Conservation (phyloP, 129 eudicot species). For the Centaurea solstitialis region DNA sequence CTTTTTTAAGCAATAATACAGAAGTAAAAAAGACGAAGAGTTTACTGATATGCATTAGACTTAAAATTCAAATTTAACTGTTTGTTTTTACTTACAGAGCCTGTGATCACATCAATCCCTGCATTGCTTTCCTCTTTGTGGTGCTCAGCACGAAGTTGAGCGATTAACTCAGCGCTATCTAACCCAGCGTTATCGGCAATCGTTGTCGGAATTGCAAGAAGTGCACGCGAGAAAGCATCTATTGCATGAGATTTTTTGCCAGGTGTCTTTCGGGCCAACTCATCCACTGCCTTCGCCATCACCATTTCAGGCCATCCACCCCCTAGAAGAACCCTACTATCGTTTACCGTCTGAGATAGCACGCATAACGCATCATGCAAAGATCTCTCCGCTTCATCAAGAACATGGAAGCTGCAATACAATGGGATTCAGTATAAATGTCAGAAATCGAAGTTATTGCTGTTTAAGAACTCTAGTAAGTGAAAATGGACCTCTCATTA, state of each 20-base stretch:
- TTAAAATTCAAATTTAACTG: background rate
- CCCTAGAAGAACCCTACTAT: constrained; percentile 88
- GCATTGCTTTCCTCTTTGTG: constrained; percentile 76
- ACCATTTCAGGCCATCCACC: constrained; percentile 99
- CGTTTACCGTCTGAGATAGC: constrained; percentile 89
- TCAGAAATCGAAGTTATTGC: background rate
- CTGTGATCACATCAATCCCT: constrained; percentile 96
- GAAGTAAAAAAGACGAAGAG: background rate
- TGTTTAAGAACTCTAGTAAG: too few relatives aligned
- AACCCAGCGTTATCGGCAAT: constrained; percentile 98
- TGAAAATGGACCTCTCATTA: too few relatives aligned
- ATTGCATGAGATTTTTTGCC: constrained; percentile 96
- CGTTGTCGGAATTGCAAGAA: constrained; percentile 84
- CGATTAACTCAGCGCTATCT: constrained; percentile 90
- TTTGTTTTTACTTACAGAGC: constrained; percentile 62
- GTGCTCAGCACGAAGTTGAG: constrained; percentile 98
- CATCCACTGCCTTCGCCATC: constrained; percentile 97
- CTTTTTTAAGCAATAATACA: too few relatives aligned
- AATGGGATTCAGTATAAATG: too few relatives aligned
- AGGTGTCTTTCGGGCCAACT: constrained; percentile 90
- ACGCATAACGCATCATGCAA: constrained; percentile 97
- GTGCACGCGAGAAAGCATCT: constrained; percentile 91
- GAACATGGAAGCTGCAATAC: constrained; percentile 69
- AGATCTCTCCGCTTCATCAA: constrained; percentile 98
- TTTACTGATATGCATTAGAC: too few relatives aligned